Conservation (phyloP, 1,139 yeast genomes). For the Yamadazyma triangularis region DNA sequence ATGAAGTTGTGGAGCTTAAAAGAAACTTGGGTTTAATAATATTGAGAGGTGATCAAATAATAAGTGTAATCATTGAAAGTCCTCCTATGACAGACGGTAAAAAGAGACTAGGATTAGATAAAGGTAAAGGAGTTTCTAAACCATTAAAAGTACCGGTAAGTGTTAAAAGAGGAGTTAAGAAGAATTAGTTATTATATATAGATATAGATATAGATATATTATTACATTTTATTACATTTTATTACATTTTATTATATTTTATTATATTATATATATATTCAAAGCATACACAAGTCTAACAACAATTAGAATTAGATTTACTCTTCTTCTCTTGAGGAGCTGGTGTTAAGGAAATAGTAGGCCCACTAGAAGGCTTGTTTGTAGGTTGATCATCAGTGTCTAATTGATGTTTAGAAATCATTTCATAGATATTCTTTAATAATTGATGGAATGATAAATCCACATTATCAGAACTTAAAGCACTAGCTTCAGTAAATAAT, state of each 20-base stretch:
- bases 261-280: no score
- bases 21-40: conserved; percentile 77
- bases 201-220: no score
- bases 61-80: conserved; percentile 79
- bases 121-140: conserved; percentile 43
- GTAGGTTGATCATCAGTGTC: conserved; percentile 51
- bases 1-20: conserved; percentile 50
- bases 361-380: conserved; percentile 64
- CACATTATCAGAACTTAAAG: conserved; percentile 90
- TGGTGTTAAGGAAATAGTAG: conserved; percentile 89
- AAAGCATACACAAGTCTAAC: conserved; percentile 43
- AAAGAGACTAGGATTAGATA: conserved; percentile 35
- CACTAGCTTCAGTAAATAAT: conserved; percentile 95
- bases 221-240: no score
- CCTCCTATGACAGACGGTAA: conserved; percentile 57
- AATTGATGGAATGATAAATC: conserved; percentile 92
- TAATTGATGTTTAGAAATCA: conserved; percentile 82
- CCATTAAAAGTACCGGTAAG: conserved; percentile 34
- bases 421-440: conserved; percentile 86
- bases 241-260: no score
- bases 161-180: conserved; percentile 8
- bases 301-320: conserved; percentile 60
- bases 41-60: conserved; percentile 83
- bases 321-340: conserved; percentile 78
- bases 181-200: no score